Percentiles rank a stretch among this genome's conserved stretches.
Evolutionary conservation across 495 filamentous ascomycete genomes (phyloP).

Genomic region (Annulohypoxylon bovei): DNA sequence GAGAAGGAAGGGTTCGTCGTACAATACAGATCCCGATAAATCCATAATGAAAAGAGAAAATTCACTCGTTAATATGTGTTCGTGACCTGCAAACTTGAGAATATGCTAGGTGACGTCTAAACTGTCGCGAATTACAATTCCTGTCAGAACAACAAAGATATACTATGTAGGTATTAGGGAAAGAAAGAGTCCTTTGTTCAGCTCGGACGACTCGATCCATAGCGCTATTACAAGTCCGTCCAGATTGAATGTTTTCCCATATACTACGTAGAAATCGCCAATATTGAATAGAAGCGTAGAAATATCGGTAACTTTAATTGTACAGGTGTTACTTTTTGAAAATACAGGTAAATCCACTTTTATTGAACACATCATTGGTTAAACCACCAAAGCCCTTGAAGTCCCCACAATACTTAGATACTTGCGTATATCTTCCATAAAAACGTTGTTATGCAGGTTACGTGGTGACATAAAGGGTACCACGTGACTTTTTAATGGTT

Average conservation of each 20-base stretch:
- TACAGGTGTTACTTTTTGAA: too few relatives aligned
- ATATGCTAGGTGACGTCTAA: not conserved
- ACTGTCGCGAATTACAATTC: not conserved
- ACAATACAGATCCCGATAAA: constrained; percentile 20
- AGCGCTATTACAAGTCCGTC: not conserved
- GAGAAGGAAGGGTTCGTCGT: constrained; percentile 10
- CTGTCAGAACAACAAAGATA: not conserved
- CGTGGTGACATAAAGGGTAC: too few relatives aligned
- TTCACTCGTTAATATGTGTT: constrained; percentile 33
- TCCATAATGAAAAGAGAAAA: constrained; percentile 45
- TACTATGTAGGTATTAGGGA: not conserved
- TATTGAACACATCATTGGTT: too few relatives aligned
- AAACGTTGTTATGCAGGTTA: too few relatives aligned
- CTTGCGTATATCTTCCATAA: too few relatives aligned
- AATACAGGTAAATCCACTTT: too few relatives aligned
- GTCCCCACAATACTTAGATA: too few relatives aligned
- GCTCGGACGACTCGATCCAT: not conserved
- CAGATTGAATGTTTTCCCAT: not conserved
- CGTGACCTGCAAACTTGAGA: not conserved
- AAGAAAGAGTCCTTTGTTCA: not conserved
- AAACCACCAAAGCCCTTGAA: too few relatives aligned
- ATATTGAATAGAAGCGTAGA: not conserved
- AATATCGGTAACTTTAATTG: too few relatives aligned
- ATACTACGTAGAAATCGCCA: not conserved
- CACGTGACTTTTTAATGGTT: too few relatives aligned